These are phyloP conservation scores for Elsinoe fawcettii DNA, from an alignment of 2,329 filamentous ascomycete genomes.

Conservation along the genomic window DNA sequence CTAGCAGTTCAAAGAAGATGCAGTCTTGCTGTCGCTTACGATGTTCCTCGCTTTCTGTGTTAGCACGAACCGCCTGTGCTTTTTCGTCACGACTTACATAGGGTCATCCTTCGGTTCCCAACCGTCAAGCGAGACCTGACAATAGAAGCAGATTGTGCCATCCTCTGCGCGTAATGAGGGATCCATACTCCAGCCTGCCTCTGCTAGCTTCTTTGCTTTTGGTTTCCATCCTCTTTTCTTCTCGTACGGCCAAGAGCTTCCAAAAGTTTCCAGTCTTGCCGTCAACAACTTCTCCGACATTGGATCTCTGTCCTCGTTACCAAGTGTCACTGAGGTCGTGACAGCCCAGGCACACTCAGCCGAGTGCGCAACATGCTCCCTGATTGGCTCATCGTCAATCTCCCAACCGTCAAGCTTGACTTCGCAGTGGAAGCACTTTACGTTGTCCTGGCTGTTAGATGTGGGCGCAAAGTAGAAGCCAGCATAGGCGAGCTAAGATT, in stretches of 20 bases:
- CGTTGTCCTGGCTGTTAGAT: slow-evolving; percentile 72
- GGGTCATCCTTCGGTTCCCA: slow-evolving; percentile 94
- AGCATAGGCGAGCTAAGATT: slow-evolving; percentile 67
- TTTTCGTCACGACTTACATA: slow-evolving; percentile 48
- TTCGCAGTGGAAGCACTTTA: slow-evolving; percentile 77
- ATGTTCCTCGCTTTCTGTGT: slow-evolving; percentile 65
- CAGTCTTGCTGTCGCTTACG: slow-evolving; percentile 70
- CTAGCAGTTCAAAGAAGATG: slow-evolving; percentile 68
- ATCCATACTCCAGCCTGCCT: slow-evolving; percentile 90
- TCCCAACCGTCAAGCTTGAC: slow-evolving; percentile 90
- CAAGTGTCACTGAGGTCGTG: slow-evolving; percentile 45
- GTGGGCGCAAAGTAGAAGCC: slow-evolving; percentile 85
- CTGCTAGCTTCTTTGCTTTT: slow-evolving; percentile 83
- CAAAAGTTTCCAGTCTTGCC: slow-evolving; percentile 77
- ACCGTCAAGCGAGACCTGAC: slow-evolving; percentile 78
- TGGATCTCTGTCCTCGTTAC: slow-evolving; percentile 61
- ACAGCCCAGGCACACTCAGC: slow-evolving; percentile 82
- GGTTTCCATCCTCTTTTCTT: slow-evolving; percentile 80
- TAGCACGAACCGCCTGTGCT: neutral
- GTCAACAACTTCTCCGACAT: slow-evolving; percentile 61
- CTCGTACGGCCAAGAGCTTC: slow-evolving; percentile 82
- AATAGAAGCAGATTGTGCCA: slow-evolving; percentile 86
- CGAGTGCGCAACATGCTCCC: slow-evolving; percentile 79
- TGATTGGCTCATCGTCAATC: slow-evolving; percentile 69
- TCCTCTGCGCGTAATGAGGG: slow-evolving; percentile 77